Evolutionary conservation across 2,329 filamentous ascomycete species (phyloP), one percentile per base, ranked within the genome.

Genomic region (Ilyonectria destructans): DNA sequence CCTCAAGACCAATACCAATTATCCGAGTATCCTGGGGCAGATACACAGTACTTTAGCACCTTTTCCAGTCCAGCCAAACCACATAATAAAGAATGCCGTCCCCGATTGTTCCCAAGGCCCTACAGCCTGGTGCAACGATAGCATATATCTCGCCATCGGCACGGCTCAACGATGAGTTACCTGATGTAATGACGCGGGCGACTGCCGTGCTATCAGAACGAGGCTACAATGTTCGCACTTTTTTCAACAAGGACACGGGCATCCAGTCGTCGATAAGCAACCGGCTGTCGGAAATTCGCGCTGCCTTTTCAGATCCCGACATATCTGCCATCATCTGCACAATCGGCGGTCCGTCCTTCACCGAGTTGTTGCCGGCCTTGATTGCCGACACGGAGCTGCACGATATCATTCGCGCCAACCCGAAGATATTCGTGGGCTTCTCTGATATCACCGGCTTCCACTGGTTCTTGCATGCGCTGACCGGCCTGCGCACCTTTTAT

Each of bases 401-500:
- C 33, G 58, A 26, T 12, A 60, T 65, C 1, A 79, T 84, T 43
- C 78, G 77, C 6, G 69, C 68, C 2, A 76, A 81, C 52, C 83
- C 82, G 37, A 85, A 84, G 75, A 77, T 85, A 21, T 76, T 85
- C 1, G 78, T 84, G 17, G 83, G 83, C 2, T 83, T 78, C 62
- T 83, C 81, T 1, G 83, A 85, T 62, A 84, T 84, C 59, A 82
- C 81, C 1, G 77, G 79, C 35, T 63, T 85, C 40, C 83, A 85
- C 72, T 85, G 83, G 83, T 80, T 81, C 56, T 71, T 85, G 37
- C 67, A 81, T 66, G 78, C 78, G 1, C 29, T 76, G 12, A 76
- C 80, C 0, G 83, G 83, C 0, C 73, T 85, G 40, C 80, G 82
- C 46, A 84, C 82, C 5, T 85, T 84, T 59, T 85, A 85, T 71